Conservation (phyloP, 2,329 filamentous ascomycete species). For the Bipolaris gigantea region DNA sequence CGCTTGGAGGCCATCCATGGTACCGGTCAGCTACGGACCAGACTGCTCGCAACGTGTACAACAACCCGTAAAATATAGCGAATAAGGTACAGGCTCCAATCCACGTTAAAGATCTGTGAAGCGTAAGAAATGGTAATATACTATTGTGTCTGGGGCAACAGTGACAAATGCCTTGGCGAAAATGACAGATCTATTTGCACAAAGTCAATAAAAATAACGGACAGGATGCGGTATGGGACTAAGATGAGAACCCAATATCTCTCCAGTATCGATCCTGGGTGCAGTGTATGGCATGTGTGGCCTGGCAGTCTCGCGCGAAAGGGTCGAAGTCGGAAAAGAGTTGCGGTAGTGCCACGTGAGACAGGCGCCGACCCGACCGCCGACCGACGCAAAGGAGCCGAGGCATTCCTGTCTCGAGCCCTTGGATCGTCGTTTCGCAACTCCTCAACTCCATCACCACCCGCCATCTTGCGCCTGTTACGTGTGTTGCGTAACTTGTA, state of each 20-base stretch:
- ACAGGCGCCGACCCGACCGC: conserved; percentile 13
- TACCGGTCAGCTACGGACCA: too few species aligned
- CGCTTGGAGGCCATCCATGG: too few species aligned
- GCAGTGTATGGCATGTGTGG: not conserved
- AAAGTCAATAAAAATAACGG: too few species aligned
- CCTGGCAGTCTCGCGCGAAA: conserved; percentile 2
- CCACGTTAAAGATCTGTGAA: too few species aligned
- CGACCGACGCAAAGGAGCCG: conserved; percentile 12
- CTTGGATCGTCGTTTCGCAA: conserved; percentile 19
- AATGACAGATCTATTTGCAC: not conserved
- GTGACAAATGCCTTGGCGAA: not conserved
- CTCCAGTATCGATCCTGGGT: not conserved
- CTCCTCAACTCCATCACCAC: conserved; percentile 14
- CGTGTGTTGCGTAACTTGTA: conserved; percentile 21
- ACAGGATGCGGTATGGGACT: not conserved
- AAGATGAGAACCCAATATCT: not conserved
- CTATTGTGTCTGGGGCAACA: too few species aligned
- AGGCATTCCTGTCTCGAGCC: conserved; percentile 21
- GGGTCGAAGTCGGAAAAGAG: conserved; percentile 9
- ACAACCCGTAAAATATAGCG: too few species aligned
- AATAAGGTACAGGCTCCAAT: too few species aligned
- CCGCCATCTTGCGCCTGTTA: conserved; percentile 13
- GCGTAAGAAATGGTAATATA: not conserved
- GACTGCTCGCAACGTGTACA: too few species aligned
- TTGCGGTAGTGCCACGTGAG: conserved; percentile 13